Base-by-base conservation (phyloP, 1,284 basidiomycete species). In the Apiotrichum siamense region DNA sequence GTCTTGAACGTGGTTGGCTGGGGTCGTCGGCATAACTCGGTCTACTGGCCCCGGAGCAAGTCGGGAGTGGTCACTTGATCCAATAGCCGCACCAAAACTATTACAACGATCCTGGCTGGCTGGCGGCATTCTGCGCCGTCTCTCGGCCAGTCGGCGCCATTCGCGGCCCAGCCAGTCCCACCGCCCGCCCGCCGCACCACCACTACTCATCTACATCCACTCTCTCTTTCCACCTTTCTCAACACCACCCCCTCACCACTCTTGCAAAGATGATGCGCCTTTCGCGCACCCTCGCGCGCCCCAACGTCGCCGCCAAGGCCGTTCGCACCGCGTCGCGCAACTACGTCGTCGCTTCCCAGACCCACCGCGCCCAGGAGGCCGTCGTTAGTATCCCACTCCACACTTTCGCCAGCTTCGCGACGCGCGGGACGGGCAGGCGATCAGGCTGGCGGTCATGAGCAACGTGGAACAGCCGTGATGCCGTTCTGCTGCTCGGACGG, bases 331-430 rank as follows among this genome's bases (percentile, higher is more conserved):
- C 57, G 15, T n/a, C 24, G 40, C 57, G 65, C 52, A 50, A 49
- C 41, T 64, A 69, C 46, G 73, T 73, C 31, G 66, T 66, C 39
- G 66, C 73, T 23, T 66, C 65, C 32, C 65, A 67, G 56, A 65
- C 70, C 9, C 62, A 64, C 26, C 59, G 65, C 35, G 73, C 71
- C n/a, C 58, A 65, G 50, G 71, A 73, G 55, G 71, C 73, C 20
- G 46, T 65, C 24, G 72, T 74, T 42, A 58, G 72, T 69, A 27
- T 39, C 20, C 25, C 27, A 35, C 11, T 11, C 18, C 13, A 17
- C 20, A 49, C 40, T 43, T 26, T 36, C 24, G 13, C 9, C 31
- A 21, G 27, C 13, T 15, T 18, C 26, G 29, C 21, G 6, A 18
- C 7, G 15, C 29, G 11, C 10, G 29, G 29, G 11, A 15, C 11